Conservation (phyloP, 768 basidiomycete genomes). For the Suillus americanus region DNA sequence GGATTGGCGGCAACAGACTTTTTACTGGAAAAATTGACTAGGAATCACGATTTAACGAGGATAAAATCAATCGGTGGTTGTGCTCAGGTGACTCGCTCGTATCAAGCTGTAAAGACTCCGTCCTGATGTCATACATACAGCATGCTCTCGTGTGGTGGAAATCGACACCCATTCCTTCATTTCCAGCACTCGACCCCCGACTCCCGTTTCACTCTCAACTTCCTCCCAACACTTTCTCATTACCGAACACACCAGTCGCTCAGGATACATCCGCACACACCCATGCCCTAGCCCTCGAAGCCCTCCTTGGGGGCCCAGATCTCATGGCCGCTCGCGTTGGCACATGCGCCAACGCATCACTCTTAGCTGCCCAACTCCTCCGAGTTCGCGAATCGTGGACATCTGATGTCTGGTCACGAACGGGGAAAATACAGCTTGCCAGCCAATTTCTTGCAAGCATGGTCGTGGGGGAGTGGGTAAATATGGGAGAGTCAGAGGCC, state of each 20-base stretch:
- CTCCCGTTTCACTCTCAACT: constrained; percentile 71
- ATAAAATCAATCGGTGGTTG: constrained; percentile 77
- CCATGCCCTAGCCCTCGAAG: constrained; percentile 74
- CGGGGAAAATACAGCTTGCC: constrained; percentile 76
- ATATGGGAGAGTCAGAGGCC: constrained; percentile 75
- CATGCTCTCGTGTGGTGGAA: constrained; percentile 89
- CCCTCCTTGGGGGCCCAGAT: constrained; percentile 75
- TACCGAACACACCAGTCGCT: constrained; percentile 72
- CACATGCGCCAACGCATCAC: constrained; percentile 66
- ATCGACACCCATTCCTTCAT: constrained; percentile 67
- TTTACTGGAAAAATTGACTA: constrained; percentile 71
- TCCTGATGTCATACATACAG: constrained; percentile 25
- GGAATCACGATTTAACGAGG: constrained; percentile 66
- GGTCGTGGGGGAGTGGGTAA: constrained; percentile 68
- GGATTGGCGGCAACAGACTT: constrained; percentile 55
- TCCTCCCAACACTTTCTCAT: constrained; percentile 61
- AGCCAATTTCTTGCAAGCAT: constrained; percentile 73
- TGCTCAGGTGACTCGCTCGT: constrained; percentile 58
- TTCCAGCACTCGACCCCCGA: constrained; percentile 72
- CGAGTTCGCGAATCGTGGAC: constrained; percentile 79
- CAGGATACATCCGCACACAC: constrained; percentile 82
- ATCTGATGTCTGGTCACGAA: constrained; percentile 74
- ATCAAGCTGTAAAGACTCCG: neutral
- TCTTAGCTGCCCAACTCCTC: constrained; percentile 73
- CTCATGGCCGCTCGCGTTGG: constrained; percentile 76